Evolutionary conservation across 2,329 filamentous ascomycete genomes (phyloP).

Genomic region (Verticillium nonalfalfae): DNA sequence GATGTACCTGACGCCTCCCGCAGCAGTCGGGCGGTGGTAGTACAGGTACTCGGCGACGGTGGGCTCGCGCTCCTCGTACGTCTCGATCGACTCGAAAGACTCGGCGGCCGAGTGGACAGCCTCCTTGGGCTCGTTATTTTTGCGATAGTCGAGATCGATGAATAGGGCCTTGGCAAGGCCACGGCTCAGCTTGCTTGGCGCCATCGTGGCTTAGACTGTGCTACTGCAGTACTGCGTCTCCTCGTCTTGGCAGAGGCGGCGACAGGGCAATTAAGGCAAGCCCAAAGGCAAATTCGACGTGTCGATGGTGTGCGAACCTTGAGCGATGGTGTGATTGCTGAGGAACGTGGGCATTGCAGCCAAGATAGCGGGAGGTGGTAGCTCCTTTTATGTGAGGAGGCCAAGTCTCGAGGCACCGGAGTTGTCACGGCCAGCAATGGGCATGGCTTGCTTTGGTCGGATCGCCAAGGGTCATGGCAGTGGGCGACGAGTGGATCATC

Average conservation of each 20-base stretch:
- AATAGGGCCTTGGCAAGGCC: slow-evolving; percentile 19
- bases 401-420: neutral
- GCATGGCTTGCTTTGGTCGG: neutral
- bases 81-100: slow-evolving; percentile 12
- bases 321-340: slow-evolving; percentile 1
- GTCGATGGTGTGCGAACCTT: neutral
- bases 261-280: neutral
- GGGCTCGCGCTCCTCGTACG: slow-evolving; percentile 28
- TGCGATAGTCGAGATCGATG: slow-evolving; percentile 21
- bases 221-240: neutral
- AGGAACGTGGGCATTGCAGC: neutral
- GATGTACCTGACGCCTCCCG: slow-evolving; percentile 25
- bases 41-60: slow-evolving; percentile 33
- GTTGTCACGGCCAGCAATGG: neutral
- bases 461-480: slow-evolving; percentile 1
- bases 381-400: neutral
- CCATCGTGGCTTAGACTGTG: slow-evolving; percentile 6
- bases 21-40: slow-evolving; percentile 26
- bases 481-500: neutral
- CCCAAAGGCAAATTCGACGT: neutral
- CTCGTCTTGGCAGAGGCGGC: neutral
- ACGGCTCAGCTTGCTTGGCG: slow-evolving; percentile 13
- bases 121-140: slow-evolving; percentile 16
- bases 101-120: slow-evolving; percentile 18
- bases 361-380: neutral